Base-by-base conservation (phyloP, 2,329 filamentous ascomycete species). In the Aspergillus caelatus region DNA sequence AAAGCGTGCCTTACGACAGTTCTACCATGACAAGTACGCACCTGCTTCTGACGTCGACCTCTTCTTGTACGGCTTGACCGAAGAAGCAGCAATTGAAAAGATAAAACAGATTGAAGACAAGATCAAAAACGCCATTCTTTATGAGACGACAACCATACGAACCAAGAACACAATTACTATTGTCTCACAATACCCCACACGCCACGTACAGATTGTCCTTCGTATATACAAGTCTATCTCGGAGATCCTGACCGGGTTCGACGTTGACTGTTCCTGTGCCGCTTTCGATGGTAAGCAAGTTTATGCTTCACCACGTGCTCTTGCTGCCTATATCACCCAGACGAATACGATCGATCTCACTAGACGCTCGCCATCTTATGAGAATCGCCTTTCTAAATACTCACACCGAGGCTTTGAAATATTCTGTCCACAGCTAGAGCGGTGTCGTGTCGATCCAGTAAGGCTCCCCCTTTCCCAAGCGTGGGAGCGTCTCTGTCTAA, bases 101-200 rank as follows among this genome's bases (percentile, higher is more conserved):
- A 95, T 96, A 77, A 90, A 90, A 73, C 83, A 92, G 68, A 94
- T 96, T 64, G 93, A 96, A 75, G 79, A 83, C 26, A 84, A 83
- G n/a, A 85, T 96, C 68, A 88, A 87, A 52, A 90, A 95, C 77
- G 88, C 90, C 4, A 89, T 96, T 59, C 82, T 96, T 26, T 86
- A 89, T n/a, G 92, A 96, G 77, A 92, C 91, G 0, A 94, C 92
- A 2, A 92, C 91, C 0, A 87, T 96, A 53, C 86, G 93, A 41
- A 96, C 93, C 21, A 96, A 94, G 80, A 91, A 96, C 72, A 91
- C 92, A 11, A 89, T 96, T 62, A 96, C 93, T 0, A 95, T 96
- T 72, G 91, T 87, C 39, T 92, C 89, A 52, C 89, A 94, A 75
- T 94, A 95, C 72, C 93, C 92, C 0, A 92, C 88, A 41, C 88